Evolutionary conservation across 2,329 filamentous ascomycete genomes (phyloP), one percentile per base, ranked within the genome.

Genomic region (Cryoendolithus antarcticus): DNA sequence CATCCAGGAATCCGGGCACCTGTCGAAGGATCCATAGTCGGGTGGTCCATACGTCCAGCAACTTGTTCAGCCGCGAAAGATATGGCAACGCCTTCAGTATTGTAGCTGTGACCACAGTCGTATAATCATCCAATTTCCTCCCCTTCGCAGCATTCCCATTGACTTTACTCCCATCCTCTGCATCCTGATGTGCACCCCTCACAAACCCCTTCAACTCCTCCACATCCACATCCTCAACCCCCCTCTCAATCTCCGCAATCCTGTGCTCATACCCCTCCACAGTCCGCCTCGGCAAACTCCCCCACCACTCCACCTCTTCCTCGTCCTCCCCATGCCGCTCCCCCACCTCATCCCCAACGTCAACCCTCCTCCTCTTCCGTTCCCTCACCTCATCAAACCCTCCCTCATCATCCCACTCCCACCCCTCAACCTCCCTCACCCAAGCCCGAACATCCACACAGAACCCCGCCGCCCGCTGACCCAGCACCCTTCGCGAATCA

Each of bases 161-260:
- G 6, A 37, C 40, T 35, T 42, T 43, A 28, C 51, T 42, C 29
- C 44, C 48, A 41, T 49, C 48, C 35, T 48, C 43, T 40, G 52
- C 64, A 52, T 46, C 69, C 59, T 82, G 29, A 64, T 94, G 83
- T 52, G 83, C 83, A 60, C 80, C 78, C 46, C 95, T 66, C 48
- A 95, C 82, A 54, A 89, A 83, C 33, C 74, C 76, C 64, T 98
- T 96, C 56, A 98, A 78, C 47, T 93, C 86, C 53, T 96, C 84
- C 30, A 93, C 67, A 39, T 83, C 75, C 37, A 91, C 65, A 30
- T 74, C 70, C 40, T 82, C 75, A 64, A 91, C 66, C 41, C 78
- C 77, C 33, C 70, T 66, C 9, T 67, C 70, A 42, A 96, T 93
- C 46, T 82, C 74, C 38, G 83, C 80, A 9, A 93, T 68, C 30